Conservation (phyloP, 1,284 basidiomycete genomes). For the Cryptococcus amylolentus region DNA sequence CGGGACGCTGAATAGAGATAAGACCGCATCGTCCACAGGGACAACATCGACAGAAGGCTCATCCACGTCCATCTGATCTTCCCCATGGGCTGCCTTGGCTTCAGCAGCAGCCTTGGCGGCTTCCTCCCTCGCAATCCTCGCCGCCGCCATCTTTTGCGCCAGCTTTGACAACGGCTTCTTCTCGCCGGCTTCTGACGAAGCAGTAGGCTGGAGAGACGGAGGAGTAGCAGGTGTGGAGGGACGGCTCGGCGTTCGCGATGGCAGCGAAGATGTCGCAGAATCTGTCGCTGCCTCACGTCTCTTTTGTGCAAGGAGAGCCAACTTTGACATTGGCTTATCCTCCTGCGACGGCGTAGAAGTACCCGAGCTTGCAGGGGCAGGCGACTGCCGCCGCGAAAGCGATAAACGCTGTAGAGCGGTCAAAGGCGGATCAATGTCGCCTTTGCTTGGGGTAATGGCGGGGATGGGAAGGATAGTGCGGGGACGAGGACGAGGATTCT, state of each 20-base stretch:
- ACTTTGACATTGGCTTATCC: constrained; percentile 59
- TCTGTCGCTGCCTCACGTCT: constrained; percentile 51
- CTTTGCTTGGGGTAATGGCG: neutral
- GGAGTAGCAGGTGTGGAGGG: constrained; percentile 54
- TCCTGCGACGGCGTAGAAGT: constrained; percentile 3
- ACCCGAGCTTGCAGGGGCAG: constrained; percentile 15
- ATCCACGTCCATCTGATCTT: constrained; percentile 14
- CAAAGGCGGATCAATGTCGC: constrained; percentile 55
- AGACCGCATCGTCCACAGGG: constrained; percentile 1
- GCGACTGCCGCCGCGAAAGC: constrained; percentile 43
- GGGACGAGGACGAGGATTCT: constrained; percentile 30
- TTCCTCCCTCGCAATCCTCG: constrained; percentile 31
- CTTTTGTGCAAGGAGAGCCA: constrained; percentile 64
- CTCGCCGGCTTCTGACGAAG: constrained; percentile 31
- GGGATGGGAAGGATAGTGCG: constrained; percentile 9
- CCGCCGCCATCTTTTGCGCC: constrained; percentile 54
- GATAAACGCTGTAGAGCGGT: constrained; percentile 66
- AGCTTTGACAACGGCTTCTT: constrained; percentile 55
- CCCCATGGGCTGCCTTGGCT: neutral
- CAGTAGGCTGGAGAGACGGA: neutral
- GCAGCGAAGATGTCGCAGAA: constrained; percentile 4
- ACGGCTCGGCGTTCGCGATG: constrained; percentile 4
- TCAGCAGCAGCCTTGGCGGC: constrained; percentile 19
- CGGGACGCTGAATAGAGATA: constrained; percentile 7
- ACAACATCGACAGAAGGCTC: neutral